phyloP scores from a whole-genome alignment of 495 filamentous ascomycete species.

The Neurospora terricola region DNA sequence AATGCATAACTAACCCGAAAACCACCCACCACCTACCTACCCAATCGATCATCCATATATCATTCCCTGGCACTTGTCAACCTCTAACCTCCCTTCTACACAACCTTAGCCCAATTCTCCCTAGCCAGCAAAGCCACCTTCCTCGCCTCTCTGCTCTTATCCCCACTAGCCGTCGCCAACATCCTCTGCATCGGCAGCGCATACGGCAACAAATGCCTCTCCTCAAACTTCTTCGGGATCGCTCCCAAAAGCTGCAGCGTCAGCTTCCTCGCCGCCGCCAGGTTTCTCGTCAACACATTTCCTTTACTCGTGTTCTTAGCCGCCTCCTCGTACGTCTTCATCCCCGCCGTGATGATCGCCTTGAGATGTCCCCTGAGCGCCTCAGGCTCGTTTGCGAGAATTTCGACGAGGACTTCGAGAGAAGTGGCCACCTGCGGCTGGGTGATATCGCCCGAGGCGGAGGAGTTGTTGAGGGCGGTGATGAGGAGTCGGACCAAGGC shows the following conservation, averaged over 20 bases:
- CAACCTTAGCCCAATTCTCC: conserved; percentile 27
- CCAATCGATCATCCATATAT: neutral
- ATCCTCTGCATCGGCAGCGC: conserved; percentile 26
- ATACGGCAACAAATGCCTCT: conserved; percentile 25
- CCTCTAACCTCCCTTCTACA: neutral
- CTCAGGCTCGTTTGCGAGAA: conserved; percentile 26
- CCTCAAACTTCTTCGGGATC: conserved; percentile 31
- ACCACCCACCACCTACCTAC: neutral
- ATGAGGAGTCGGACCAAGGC: conserved; percentile 29
- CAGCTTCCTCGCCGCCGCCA: conserved; percentile 21
- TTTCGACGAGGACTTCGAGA: conserved; percentile 28
- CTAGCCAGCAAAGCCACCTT: conserved; percentile 30
- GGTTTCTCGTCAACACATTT: neutral
- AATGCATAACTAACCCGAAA: neutral
- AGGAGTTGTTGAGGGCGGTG: conserved; percentile 15
- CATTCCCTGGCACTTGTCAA: neutral
- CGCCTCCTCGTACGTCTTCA: conserved; percentile 17
- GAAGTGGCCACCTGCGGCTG: conserved; percentile 18
- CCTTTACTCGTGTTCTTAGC: conserved; percentile 5
- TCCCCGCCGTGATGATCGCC: conserved; percentile 23
- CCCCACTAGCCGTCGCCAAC: conserved; percentile 32
- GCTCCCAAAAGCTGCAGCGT: conserved; percentile 29
- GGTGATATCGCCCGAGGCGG: conserved; percentile 7
- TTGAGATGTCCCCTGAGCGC: conserved; percentile 27
- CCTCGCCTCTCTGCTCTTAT: conserved; percentile 33